Conservation (phyloP, 1,284 basidiomycete species). For the Ceratobasidium sp. region DNA sequence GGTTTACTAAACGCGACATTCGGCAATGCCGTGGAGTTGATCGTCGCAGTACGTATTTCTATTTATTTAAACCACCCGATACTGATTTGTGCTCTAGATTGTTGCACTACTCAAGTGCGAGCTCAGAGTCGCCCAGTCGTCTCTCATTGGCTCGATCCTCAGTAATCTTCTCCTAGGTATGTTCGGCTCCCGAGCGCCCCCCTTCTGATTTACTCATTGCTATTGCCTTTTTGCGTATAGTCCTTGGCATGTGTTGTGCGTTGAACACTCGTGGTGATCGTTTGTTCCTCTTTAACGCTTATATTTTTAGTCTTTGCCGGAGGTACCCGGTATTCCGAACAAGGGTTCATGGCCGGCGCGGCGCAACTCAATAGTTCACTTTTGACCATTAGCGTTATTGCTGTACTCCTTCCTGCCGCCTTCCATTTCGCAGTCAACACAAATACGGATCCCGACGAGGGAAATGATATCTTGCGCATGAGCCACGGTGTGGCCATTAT, state of each 20-base stretch:
- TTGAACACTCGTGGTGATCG: conserved; percentile 9
- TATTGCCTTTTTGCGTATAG: conserved; percentile 50
- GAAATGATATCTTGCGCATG: conserved; percentile 64
- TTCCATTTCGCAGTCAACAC: conserved; percentile 55
- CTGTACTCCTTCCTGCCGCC: conserved; percentile 62
- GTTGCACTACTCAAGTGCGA: conserved; percentile 55
- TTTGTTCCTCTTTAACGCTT: conserved; percentile 12
- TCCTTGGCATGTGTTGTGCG: conserved; percentile 62
- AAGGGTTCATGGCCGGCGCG: conserved; percentile 74
- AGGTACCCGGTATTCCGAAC: conserved; percentile 75
- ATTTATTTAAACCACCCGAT: background rate
- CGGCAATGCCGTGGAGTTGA: conserved; percentile 76
- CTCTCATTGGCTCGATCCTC: conserved; percentile 80
- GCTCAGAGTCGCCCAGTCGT: conserved; percentile 55
- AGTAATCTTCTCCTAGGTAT: conserved; percentile 66
- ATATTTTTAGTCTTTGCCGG: conserved; percentile 67
- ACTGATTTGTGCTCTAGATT: conserved; percentile 26
- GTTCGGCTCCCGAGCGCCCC: background rate
- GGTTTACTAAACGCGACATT: conserved; percentile 40
- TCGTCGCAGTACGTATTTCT: conserved; percentile 72
- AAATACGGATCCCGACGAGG: conserved; percentile 58
- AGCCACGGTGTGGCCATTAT: conserved; percentile 86
- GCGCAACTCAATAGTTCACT: conserved; percentile 62
- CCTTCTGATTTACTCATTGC: background rate
- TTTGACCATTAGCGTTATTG: conserved; percentile 63